Evolutionary conservation across 441 rosid genomes (phyloP).

Genomic region (Breynia disticha): DNA sequence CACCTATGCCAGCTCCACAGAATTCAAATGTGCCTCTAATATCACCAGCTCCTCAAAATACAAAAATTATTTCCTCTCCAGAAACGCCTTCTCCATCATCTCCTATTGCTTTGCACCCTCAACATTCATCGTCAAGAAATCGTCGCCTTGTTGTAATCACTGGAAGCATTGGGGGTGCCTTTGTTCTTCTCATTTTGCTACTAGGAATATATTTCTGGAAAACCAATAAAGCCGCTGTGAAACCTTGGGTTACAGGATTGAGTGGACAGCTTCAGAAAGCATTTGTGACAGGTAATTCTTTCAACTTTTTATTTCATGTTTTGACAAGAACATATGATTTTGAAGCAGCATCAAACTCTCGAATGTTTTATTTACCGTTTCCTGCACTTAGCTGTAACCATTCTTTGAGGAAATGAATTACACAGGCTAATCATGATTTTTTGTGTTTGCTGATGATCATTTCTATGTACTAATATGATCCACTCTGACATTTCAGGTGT

Average conservation of each 20-base stretch:
- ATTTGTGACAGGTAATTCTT: conserved; percentile 49
- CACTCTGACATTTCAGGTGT: conserved; percentile 35
- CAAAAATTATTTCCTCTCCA: neutral
- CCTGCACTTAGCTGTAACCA: no score
- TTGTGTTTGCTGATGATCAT: conserved; percentile 1
- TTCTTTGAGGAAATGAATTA: neutral
- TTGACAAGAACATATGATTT: neutral
- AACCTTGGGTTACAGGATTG: conserved; percentile 63
- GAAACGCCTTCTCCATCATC: neutral
- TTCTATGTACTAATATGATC: neutral
- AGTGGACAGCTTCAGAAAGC: conserved; percentile 75
- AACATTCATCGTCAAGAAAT: conserved; percentile 17
- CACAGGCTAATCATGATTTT: neutral
- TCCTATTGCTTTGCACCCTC: neutral
- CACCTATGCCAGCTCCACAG: neutral
- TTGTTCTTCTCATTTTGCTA: conserved; percentile 30
- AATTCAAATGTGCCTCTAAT: neutral
- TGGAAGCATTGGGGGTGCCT: conserved; percentile 32
- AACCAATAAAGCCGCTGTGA: conserved; percentile 43
- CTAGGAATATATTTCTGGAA: conserved; percentile 28
- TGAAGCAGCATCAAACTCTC: no score
- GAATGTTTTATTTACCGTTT: no score
- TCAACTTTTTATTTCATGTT: conserved; percentile 34
- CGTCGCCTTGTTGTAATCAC: conserved; percentile 18
- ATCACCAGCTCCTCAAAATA: neutral